These are phyloP conservation scores for Beauveria medogensis DNA, from an alignment of 2,329 filamentous ascomycete genomes.

Conservation along the genomic window DNA sequence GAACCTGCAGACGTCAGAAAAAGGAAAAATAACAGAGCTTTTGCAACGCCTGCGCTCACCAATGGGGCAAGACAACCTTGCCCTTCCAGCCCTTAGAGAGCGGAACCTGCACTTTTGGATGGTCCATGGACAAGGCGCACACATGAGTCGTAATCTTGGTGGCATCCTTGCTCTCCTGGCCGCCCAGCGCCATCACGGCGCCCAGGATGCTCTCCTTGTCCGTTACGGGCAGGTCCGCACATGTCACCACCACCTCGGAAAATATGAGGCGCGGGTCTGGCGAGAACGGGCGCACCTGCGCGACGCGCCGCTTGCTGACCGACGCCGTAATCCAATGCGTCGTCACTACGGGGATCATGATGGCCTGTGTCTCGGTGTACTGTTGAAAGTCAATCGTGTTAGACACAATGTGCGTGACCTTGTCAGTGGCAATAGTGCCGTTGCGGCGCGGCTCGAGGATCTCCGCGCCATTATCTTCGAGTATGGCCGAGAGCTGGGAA, in stretches of 20 bases:
- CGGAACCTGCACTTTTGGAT: slow-evolving; percentile 61
- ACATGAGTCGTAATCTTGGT: slow-evolving; percentile 78
- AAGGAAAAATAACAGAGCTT: neutral
- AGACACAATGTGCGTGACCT: slow-evolving; percentile 51
- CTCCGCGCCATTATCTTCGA: slow-evolving; percentile 42
- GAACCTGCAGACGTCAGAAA: slow-evolving; percentile 52
- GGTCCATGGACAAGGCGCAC: slow-evolving; percentile 69
- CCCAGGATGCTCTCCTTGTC: slow-evolving; percentile 92
- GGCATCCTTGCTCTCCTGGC: slow-evolving; percentile 65
- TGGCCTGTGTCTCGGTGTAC: slow-evolving; percentile 64
- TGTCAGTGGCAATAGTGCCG: slow-evolving; percentile 38
- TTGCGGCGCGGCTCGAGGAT: slow-evolving; percentile 40
- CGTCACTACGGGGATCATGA: slow-evolving; percentile 77
- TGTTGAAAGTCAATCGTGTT: slow-evolving; percentile 87
- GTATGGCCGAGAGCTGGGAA: slow-evolving; percentile 32
- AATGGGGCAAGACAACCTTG: slow-evolving; percentile 88
- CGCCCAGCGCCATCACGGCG: slow-evolving; percentile 81
- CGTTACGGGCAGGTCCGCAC: slow-evolving; percentile 72
- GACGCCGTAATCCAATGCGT: slow-evolving; percentile 72
- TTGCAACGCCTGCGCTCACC: slow-evolving; percentile 42
- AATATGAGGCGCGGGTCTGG: slow-evolving; percentile 90
- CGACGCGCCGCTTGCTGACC: slow-evolving; percentile 59
- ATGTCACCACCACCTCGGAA: slow-evolving; percentile 73
- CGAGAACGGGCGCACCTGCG: slow-evolving; percentile 75
- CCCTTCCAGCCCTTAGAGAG: slow-evolving; percentile 57